phyloP scores from a whole-genome alignment of 371 early-diverging fungal species.

The Entomophthora muscae region DNA sequence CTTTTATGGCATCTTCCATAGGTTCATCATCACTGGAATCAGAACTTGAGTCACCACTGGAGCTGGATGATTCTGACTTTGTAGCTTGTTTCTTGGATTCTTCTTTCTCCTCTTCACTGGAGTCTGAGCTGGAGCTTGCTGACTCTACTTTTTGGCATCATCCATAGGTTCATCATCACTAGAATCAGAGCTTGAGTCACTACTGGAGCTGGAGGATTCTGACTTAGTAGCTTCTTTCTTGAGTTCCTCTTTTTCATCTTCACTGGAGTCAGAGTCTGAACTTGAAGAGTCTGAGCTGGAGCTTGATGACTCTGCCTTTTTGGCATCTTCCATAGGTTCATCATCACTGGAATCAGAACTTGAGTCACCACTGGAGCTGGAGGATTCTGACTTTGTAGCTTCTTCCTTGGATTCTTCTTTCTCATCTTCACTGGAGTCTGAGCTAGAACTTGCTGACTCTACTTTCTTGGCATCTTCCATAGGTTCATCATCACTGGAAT shows the following conservation, averaged over 20 bases:
- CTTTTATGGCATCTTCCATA: slow-evolving; percentile 12
- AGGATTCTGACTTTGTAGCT: too few relatives aligned
- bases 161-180: slow-evolving; percentile 13
- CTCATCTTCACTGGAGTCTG: too few relatives aligned
- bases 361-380: slow-evolving; percentile 8
- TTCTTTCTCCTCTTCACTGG: slow-evolving; percentile 11
- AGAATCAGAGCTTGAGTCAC: slow-evolving; percentile 15
- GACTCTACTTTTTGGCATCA: slow-evolving; percentile 14
- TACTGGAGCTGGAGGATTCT: slow-evolving; percentile 9
- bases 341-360: slow-evolving; percentile 11
- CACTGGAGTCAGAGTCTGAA: slow-evolving; percentile 16
- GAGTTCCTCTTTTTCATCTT: neutral
- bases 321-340: slow-evolving; percentile 12
- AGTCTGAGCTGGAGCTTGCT: slow-evolving; percentile 14
- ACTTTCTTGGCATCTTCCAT: too few relatives aligned
- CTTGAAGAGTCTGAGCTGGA: slow-evolving; percentile 12
- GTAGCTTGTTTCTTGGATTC: too few relatives aligned
- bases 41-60: slow-evolving; percentile 8
- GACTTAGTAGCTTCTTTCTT: slow-evolving; percentile 13
- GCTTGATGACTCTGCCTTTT: slow-evolving; percentile 14
- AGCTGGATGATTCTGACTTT: too few relatives aligned
- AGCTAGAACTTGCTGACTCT: too few relatives aligned
- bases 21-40: slow-evolving; percentile 11
- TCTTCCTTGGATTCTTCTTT: too few relatives aligned
- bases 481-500: too few relatives aligned